Base-by-base conservation (phyloP, 768 basidiomycete species). In the Trametes gibbosa region DNA sequence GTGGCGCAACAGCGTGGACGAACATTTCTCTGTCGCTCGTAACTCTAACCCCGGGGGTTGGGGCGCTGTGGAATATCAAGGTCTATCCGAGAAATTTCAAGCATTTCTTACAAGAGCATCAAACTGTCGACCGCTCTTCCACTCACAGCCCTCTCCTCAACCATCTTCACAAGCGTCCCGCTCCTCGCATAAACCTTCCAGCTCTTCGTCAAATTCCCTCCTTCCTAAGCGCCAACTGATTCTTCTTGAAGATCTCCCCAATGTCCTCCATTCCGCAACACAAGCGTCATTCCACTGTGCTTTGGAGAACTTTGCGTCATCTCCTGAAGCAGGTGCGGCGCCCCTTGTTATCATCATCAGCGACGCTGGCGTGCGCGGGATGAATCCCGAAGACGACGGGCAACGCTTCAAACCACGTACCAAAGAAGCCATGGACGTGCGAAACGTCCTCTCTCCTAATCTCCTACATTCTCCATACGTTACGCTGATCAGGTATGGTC, bases 231-330 rank as follows among this genome's bases (percentile, higher is more conserved):
- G 79, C 0, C 84, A 85, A 34, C 68, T 95, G 6, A 80, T 98
- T 52, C 83, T 98, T 4, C 76, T 97, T 8, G 92, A 95, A 73
- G 90, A 95, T 56, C 80, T 99, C 1, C 97, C 96, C 0, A 98
- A 98, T 68, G 83, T 98, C 54, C 76, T 92, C 5, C 92, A 94
- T 72, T 71, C 76, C 5, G 74, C 79, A 23, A 91, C 87, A 0
- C 87, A 85, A 66, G 73, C 75, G 14, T 81, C 82, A 9, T 95
- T 96, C 70, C 93, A 94, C 68, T 77, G 82, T 0, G 78, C 86
- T 5, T 70, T 97, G 0, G 73, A 84, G 49, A 70, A 81, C 0
- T 79, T 93, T 45, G 80, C 86, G 10, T 58, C 73, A 1, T 63
- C 74, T 2, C 56, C 61, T 0, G 53, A 56, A 2, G 49, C 75